A percentile compares a stretch with the other conserved stretches of the same genome.
Conservation (phyloP, 306 rosid genomes). For the Fagus crenata region DNA sequence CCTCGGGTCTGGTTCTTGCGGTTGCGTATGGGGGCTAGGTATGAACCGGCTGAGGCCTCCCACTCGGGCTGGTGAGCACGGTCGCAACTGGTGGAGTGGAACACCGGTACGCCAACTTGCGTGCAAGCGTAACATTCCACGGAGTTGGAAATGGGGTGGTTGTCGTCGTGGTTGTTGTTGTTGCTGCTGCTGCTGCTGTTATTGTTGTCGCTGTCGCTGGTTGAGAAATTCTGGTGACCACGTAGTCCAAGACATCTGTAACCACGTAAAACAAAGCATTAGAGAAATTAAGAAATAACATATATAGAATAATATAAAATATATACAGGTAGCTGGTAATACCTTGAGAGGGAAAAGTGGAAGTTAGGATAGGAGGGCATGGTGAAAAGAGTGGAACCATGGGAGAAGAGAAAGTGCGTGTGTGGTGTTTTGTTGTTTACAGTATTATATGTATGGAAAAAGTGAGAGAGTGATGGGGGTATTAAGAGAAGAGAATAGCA, state of each 20-base stretch:
- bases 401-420: conserved; percentile 30
- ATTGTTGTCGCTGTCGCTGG: conserved; percentile 16
- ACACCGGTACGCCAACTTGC: conserved; percentile 74
- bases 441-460: neutral
- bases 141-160: conserved; percentile 22
- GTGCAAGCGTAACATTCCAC: conserved; percentile 96
- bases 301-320: neutral
- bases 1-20: conserved; percentile 23
- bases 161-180: conserved; percentile 15
- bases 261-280: neutral
- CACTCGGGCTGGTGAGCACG: conserved; percentile 66
- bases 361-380: conserved; percentile 54
- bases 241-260: neutral
- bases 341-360: conserved; percentile 67
- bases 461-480: neutral
- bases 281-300: neutral
- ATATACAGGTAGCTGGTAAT: too few species aligned
- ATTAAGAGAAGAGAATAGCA: conserved; percentile 1
- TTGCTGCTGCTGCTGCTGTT: neutral
- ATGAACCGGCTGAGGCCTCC: conserved; percentile 94
- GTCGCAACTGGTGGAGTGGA: conserved; percentile 94
- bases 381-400: conserved; percentile 58
- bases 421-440: too few species aligned
- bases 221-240: neutral
- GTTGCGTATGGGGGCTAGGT: conserved; percentile 64